phyloP scores from a whole-genome alignment of 75 land plant genomes.

The Azolla pinnata region DNA sequence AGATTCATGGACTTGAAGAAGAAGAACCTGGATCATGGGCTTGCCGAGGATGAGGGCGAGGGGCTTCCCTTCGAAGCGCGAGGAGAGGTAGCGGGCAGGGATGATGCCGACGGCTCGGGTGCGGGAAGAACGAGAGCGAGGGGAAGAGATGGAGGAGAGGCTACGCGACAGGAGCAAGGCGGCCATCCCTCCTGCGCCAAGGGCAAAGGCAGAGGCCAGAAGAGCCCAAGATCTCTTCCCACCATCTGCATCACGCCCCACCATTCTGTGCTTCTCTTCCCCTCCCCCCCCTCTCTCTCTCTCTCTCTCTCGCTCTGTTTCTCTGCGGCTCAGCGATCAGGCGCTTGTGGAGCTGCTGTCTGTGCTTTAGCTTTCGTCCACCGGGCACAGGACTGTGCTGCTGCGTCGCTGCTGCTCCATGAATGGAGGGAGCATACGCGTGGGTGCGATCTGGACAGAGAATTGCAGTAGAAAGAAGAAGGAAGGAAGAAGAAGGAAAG shows the following conservation, averaged over 20 bases:
- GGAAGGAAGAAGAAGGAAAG: no score
- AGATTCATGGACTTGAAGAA: no score
- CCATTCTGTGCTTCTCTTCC: background rate
- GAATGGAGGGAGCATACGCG: no score
- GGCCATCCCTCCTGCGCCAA: background rate
- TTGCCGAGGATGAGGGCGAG: conserved; percentile 80
- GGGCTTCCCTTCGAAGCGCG: conserved; percentile 90
- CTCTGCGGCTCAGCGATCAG: no score
- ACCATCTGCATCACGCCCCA: background rate
- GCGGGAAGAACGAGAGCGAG: conserved; percentile 30
- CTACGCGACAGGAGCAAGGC: background rate
- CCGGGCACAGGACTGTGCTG: no score
- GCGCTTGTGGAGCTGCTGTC: no score
- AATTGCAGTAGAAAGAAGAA: no score
- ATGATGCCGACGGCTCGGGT: conserved; percentile 81
- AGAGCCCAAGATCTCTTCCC: background rate
- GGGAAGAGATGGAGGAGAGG: no score
- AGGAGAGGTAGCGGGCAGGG: conserved; percentile 87
- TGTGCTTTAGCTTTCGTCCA: no score
- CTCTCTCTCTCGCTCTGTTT: conserved; percentile 5
- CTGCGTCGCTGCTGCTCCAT: no score
- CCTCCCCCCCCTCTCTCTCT: background rate
- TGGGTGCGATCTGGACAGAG: no score
- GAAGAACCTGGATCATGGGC: conserved; percentile 91
- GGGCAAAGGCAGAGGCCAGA: background rate